Base-by-base conservation (phyloP, 1,284 basidiomycete genomes). In the Malassezia nana region DNA sequence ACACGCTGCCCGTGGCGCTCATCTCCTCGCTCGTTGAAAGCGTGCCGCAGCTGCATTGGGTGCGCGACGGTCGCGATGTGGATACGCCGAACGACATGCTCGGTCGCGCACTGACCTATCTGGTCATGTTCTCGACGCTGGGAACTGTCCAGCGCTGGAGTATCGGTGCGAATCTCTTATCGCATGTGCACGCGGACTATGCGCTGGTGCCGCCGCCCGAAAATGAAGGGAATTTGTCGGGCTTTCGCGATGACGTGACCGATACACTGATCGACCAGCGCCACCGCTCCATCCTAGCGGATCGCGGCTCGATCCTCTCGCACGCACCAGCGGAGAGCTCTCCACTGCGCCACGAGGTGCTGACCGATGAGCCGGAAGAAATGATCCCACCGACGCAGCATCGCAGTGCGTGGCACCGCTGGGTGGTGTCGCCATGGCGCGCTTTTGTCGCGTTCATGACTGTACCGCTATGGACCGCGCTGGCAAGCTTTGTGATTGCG, bases 1-100 rank as follows among this genome's bases (percentile, higher is more conserved):
- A 95, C 72, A 90, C 88, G 5, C 79, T 95, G 1, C 90, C 90
- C 0, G 89, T 94, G 39, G 90, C 90, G 0, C 79, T 95, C 30
- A 85, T 89, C 82, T 87, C 92, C 76, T 86, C 83, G 58, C 82
- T 95, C 20, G 88, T 89, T 6, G 77, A 85, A 49, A 85, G 86
- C 8, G 88, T 94, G 0, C 85, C 85, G 0, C 83, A 83, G 10
- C 79, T 95, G 29, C 83, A 85, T 68, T 91, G 89, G 89, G 84
- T 81, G 15, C 72, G 80, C 6, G 49, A 63, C n/a, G 71, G 71
- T 8, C 59, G 66, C 29, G 68, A 69, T 13, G 82, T 86, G 50
- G 90, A 95, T 69, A 85, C 81, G 62, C 80, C 83, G 64, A 81
- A 89, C 63, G 82, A 84, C 30, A 94, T 94, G 87, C 80, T 94